A percentile compares a stretch with the other conserved stretches of the same genome.
Evolutionary conservation across 1,139 yeast genomes (phyloP).

Genomic region (Hemisphaericaspora subhashii): DNA sequence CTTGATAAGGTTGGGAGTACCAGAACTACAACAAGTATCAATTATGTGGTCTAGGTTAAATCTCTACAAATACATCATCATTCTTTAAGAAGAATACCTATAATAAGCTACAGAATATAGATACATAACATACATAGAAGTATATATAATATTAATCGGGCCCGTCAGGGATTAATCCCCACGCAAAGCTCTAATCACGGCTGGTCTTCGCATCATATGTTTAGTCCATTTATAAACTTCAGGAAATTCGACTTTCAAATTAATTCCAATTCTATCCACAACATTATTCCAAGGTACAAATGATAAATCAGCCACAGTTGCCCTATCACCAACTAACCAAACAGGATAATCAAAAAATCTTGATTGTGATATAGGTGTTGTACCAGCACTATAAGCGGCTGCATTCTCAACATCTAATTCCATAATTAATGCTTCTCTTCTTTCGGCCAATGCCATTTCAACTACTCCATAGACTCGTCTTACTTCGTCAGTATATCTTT

Average conservation of each 20-base stretch:
- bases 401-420: conserved; percentile 87
- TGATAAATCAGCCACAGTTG: conserved; percentile 87
- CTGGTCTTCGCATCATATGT: conserved; percentile 87
- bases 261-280: conserved; percentile 88
- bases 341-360: conserved; percentile 91
- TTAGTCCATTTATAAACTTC: conserved; percentile 97
- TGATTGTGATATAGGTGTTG: conserved; percentile 82
- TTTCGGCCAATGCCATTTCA: conserved; percentile 93
- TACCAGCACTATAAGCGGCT: conserved; percentile 85
- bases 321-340: conserved; percentile 90
- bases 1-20: no score
- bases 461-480: conserved; percentile 91
- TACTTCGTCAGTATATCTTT: conserved; percentile 89
- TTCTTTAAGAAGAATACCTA: neutral
- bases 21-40: no score
- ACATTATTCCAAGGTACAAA: conserved; percentile 98
- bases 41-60: no score
- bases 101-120: neutral
- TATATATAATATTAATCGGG: no score
- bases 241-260: conserved; percentile 83
- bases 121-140: no score
- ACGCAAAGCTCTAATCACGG: conserved; percentile 73
- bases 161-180: conserved; percentile 54
- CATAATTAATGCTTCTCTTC: conserved; percentile 87
- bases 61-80: neutral